These are phyloP conservation scores for Osmanthus fragrans DNA, from an alignment of 257 asterid genomes.

Conservation along the genomic window DNA sequence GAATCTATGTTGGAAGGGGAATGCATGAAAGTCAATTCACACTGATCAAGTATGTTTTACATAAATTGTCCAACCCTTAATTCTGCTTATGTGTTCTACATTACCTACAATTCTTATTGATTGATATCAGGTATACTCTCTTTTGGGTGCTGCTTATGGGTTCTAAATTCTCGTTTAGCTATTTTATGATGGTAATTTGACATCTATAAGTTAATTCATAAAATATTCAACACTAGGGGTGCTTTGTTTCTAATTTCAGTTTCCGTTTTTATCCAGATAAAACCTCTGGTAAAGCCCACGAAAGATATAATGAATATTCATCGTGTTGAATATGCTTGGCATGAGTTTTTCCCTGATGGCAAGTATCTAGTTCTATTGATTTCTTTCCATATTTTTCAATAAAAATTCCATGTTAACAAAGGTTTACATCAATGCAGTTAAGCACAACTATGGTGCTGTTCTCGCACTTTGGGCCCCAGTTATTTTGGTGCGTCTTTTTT, in stretches of 20 bases:
- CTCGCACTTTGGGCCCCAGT: constrained; percentile 76
- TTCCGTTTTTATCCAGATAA: constrained; percentile 58
- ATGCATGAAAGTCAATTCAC: constrained; percentile 97
- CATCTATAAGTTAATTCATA: constrained; percentile 17
- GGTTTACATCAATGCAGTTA: constrained; percentile 28
- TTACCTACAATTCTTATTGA: constrained; percentile 23
- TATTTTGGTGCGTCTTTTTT: constrained; percentile 53
- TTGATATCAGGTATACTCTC: constrained; percentile 72
- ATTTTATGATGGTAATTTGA: constrained; percentile 70
- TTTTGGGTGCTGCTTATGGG: constrained; percentile 88
- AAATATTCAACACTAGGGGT: constrained; percentile 11
- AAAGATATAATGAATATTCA: constrained; percentile 70
- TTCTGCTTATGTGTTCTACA: constrained; percentile 22
- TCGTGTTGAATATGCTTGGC: constrained; percentile 84
- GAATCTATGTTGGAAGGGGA: constrained; percentile 97
- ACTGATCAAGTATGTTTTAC: constrained; percentile 70
- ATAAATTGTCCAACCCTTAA: constrained; percentile 17
- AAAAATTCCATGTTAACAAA: constrained; percentile 3
- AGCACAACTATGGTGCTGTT: constrained; percentile 46
- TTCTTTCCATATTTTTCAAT: too few relatives aligned
- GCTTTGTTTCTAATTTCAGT: constrained; percentile 21
- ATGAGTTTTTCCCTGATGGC: constrained; percentile 92
- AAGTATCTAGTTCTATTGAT: constrained; percentile 13
- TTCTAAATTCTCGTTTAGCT: constrained; percentile 78
- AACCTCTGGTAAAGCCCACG: constrained; percentile 86